Evolutionary conservation across 2,329 filamentous ascomycete genomes (phyloP), one percentile per base, ranked within the genome.

Genomic region (Acarospora socialis): DNA sequence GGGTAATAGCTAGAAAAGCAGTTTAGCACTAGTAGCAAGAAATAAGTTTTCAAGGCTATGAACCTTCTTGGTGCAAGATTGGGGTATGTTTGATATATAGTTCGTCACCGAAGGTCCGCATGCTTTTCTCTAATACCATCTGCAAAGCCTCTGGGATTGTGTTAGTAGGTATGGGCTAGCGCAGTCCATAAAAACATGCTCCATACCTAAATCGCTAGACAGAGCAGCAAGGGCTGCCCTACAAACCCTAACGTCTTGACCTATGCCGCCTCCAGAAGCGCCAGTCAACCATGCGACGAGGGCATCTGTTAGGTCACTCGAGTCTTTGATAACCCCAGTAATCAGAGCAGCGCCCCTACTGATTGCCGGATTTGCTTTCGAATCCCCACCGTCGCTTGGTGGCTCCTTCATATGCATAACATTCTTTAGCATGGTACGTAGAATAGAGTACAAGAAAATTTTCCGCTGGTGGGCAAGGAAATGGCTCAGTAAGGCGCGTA

Each of bases 41-140:
- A n/a, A n/a, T n/a, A n/a, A n/a, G n/a, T n/a, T 14, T 10, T 5
- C 21, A 14, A 20, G 10, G 26, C 8, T 12, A 48, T 56, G 44
- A 56, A 81, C 83, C 78, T 67, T 95, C 82, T 65, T 98, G 90
- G 47, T 86, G 80, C 22, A 90, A 50, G n/a, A 80, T 70, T 4
- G 86, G 77, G 0, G 79, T 72, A 53, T 95, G 84, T 36, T 73
- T 80, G 44, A 95, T 83, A 46, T 84, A 92, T 7, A 95, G 61
- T 30, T 79, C 73, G 45, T 94, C 86, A 1, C 82, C 81, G 52
- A 95, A 93, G 29, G 78, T 70, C 22, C 61, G 62, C 29, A 93
- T 59, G 29, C 66, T 70, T 47, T 73, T 81, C 45, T 84, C 73
- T 34, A 87, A 51, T 21, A 81, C 58, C 0, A 51, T 58, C 4